Evolutionary conservation across 805 yeast genomes (phyloP).

Genomic region (Candida palmyrensis): DNA sequence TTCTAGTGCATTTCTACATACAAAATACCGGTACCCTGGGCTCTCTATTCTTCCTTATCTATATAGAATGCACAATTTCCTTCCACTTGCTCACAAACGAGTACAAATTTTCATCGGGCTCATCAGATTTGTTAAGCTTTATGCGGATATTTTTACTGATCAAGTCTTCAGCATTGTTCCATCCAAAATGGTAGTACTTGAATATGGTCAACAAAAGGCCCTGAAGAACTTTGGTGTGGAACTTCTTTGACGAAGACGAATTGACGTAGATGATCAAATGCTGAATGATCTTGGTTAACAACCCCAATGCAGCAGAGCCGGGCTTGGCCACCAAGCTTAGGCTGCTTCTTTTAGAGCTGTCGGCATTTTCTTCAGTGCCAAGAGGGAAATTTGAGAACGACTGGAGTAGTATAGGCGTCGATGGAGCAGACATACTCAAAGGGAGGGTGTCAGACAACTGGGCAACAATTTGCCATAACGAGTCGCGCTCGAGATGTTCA

Average conservation of each 20-base stretch:
- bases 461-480: slow-evolving; percentile 27
- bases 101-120: slow-evolving; percentile 28
- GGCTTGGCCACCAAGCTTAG: background rate
- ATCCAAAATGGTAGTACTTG: slow-evolving; percentile 37
- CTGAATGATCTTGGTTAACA: slow-evolving; percentile 29
- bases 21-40: background rate
- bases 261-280: slow-evolving; percentile 28
- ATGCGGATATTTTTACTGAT: slow-evolving; percentile 30
- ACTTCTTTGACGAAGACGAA: slow-evolving; percentile 22
- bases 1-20: no score
- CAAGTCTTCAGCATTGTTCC: slow-evolving; percentile 33
- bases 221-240: slow-evolving; percentile 25
- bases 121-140: slow-evolving; percentile 30
- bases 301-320: slow-evolving; percentile 28
- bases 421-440: slow-evolving; percentile 39
- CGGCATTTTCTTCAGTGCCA: background rate
- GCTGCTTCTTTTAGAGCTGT: background rate
- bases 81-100: slow-evolving; percentile 37
- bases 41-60: slow-evolving; percentile 4
- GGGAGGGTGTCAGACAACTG: slow-evolving; percentile 40
- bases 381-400: slow-evolving; percentile 1
- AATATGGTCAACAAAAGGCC: slow-evolving; percentile 28
- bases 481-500: slow-evolving; percentile 22
- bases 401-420: slow-evolving; percentile 28
- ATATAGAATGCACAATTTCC: slow-evolving; percentile 19